These are phyloP conservation scores for Neofusicoccum kwambonambiense DNA, from an alignment of 2,329 filamentous ascomycete genomes.

Conservation along the genomic window DNA sequence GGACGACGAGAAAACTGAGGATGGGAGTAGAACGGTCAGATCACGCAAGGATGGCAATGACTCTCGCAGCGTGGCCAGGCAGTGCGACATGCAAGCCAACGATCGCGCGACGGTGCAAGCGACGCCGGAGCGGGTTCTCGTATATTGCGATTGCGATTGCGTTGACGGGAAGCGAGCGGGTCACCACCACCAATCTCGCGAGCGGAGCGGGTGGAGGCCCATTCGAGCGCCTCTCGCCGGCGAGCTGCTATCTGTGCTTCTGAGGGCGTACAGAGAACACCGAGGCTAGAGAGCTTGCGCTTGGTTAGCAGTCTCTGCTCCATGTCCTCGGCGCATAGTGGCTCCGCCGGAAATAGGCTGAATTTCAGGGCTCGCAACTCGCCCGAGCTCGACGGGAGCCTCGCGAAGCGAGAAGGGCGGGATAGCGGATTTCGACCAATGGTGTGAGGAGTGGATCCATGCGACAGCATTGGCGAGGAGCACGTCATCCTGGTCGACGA, in stretches of 20 bases:
- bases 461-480: not conserved
- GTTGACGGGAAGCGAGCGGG: not conserved
- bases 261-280: too few species aligned
- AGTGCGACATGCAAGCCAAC: not conserved
- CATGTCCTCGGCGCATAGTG: not conserved
- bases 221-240: too few species aligned
- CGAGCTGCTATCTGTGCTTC: too few species aligned
- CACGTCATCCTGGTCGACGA: not conserved
- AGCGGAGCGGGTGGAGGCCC: too few species aligned
- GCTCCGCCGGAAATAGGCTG: not conserved
- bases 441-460: slow-evolving; percentile 7
- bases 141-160: not conserved
- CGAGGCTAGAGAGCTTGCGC: too few species aligned
- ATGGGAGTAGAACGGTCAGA: too few species aligned
- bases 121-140: not conserved
- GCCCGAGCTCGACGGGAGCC: not conserved
- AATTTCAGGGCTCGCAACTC: not conserved
- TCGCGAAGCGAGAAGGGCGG: not conserved
- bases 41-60: too few species aligned
- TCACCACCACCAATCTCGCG: too few species aligned
- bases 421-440: not conserved
- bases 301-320: too few species aligned
- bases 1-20: too few species aligned
- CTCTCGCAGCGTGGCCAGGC: too few species aligned
- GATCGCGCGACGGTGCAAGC: slow-evolving; percentile 1